Evolutionary conservation across 2,329 filamentous ascomycete species (phyloP).

Genomic region (Diplodia scrobiculata): DNA sequence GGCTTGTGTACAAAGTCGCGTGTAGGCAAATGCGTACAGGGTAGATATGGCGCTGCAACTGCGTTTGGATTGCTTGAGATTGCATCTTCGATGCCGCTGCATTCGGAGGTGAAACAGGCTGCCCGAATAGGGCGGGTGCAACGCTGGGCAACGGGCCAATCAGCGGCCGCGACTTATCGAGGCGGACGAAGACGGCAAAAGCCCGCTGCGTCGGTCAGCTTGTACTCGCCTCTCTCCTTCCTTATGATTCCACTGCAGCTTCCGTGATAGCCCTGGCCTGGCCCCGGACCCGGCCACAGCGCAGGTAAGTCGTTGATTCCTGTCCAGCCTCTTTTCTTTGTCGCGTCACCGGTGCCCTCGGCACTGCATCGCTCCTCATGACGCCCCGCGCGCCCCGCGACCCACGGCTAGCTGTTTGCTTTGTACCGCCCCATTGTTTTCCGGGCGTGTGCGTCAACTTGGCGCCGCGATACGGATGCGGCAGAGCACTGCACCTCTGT

Average conservation of each 20-base stretch:
- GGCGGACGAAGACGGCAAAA: conserved; percentile 21
- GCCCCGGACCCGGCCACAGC: neutral
- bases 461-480: conserved; percentile 1
- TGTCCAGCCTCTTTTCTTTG: neutral
- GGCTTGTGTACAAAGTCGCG: conserved; percentile 7
- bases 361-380: conserved; percentile 1
- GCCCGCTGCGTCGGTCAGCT: conserved; percentile 1
- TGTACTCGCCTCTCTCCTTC: neutral
- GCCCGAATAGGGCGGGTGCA: neutral
- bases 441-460: conserved; percentile 2
- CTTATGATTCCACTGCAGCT: neutral
- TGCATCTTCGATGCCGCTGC: too few species aligned
- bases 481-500: neutral
- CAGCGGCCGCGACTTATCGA: conserved; percentile 1
- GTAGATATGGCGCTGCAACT: conserved; percentile 18
- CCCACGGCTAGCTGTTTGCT: neutral
- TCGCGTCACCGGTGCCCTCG: conserved; percentile 3
- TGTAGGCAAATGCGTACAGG: conserved; percentile 4
- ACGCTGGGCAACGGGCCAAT: conserved; percentile 5
- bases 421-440: conserved; percentile 1
- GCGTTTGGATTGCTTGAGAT: neutral
- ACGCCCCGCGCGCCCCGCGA: neutral
- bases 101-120: neutral
- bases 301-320: conserved; percentile 2
- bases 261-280: neutral